These are phyloP conservation scores for Candida tropicalis DNA, from an alignment of 1,139 yeast genomes.

Conservation along the genomic window DNA sequence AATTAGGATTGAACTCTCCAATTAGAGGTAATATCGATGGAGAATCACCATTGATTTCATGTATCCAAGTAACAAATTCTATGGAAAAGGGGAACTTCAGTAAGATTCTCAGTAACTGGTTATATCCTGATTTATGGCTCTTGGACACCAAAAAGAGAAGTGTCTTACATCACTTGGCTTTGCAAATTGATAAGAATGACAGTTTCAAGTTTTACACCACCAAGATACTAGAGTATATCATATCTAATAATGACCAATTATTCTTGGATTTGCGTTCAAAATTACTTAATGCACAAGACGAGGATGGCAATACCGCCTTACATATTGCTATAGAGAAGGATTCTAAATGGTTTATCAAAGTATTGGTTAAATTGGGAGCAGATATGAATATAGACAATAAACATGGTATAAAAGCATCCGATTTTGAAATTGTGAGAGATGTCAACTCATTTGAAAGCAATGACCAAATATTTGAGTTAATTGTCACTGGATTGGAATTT, in stretches of 20 bases:
- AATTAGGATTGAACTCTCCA: slow-evolving; percentile 41
- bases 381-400: slow-evolving; percentile 77
- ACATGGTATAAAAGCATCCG: slow-evolving; percentile 82
- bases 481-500: slow-evolving; percentile 39
- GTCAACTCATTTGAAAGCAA: slow-evolving; percentile 25
- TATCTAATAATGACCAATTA: slow-evolving; percentile 46
- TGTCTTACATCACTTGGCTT: slow-evolving; percentile 40
- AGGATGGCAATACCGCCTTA: slow-evolving; percentile 83
- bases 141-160: slow-evolving; percentile 37
- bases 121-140: slow-evolving; percentile 43
- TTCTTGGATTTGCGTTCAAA: slow-evolving; percentile 65
- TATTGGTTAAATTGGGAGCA: slow-evolving; percentile 83
- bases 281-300: slow-evolving; percentile 75
- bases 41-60: slow-evolving; percentile 44
- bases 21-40: slow-evolving; percentile 45
- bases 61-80: slow-evolving; percentile 46
- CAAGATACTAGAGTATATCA: slow-evolving; percentile 80
- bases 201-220: slow-evolving; percentile 68
- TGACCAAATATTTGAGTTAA: slow-evolving; percentile 37
- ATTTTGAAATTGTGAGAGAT: slow-evolving; percentile 69
- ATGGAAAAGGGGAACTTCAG: slow-evolving; percentile 48
- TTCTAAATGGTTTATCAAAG: slow-evolving; percentile 76
- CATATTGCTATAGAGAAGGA: slow-evolving; percentile 92
- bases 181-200: slow-evolving; percentile 32
- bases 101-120: slow-evolving; percentile 35